Percentiles rank a stretch among this genome's conserved stretches.
These are phyloP conservation scores for Verticillium nubilum DNA, from an alignment of 2,329 filamentous ascomycete genomes.

Conservation along the genomic window DNA sequence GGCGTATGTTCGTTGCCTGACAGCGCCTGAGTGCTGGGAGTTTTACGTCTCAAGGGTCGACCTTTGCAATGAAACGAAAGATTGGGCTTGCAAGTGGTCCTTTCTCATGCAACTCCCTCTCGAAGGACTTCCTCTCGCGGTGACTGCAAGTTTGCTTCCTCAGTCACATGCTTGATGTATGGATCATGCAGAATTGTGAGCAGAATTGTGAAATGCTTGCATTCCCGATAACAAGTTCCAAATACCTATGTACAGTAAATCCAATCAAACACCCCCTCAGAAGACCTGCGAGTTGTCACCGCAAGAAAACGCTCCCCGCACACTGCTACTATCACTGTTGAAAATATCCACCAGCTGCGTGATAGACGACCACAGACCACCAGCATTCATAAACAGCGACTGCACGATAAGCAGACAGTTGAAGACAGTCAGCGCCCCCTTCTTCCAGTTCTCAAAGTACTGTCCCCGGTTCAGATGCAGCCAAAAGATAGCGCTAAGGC, in stretches of 20 bases:
- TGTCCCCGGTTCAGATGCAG: constrained; percentile 28
- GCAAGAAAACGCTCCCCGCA: constrained; percentile 26
- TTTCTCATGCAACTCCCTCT: too few relatives aligned
- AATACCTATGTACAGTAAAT: neutral
- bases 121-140: too few relatives aligned
- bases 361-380: constrained; percentile 27
- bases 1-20: too few relatives aligned
- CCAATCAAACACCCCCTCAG: neutral
- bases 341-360: constrained; percentile 24
- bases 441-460: constrained; percentile 20
- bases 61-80: too few relatives aligned
- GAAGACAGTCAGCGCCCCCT: constrained; percentile 19
- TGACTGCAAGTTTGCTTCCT: too few relatives aligned
- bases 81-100: too few relatives aligned
- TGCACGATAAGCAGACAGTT: constrained; percentile 26
- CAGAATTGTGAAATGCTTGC: too few relatives aligned
- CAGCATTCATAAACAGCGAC: constrained; percentile 27
- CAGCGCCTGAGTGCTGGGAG: too few relatives aligned
- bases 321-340: constrained; percentile 17
- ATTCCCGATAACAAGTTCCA: neutral
- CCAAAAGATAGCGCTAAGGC: constrained; percentile 28
- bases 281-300: constrained; percentile 27
- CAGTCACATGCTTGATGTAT: too few relatives aligned
- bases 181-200: too few relatives aligned
- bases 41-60: too few relatives aligned